A percentile compares a stretch with the other conserved stretches of the same genome.
phyloP scores from a whole-genome alignment of 805 yeast genomes.

The Tanozyma kutaoensis region DNA sequence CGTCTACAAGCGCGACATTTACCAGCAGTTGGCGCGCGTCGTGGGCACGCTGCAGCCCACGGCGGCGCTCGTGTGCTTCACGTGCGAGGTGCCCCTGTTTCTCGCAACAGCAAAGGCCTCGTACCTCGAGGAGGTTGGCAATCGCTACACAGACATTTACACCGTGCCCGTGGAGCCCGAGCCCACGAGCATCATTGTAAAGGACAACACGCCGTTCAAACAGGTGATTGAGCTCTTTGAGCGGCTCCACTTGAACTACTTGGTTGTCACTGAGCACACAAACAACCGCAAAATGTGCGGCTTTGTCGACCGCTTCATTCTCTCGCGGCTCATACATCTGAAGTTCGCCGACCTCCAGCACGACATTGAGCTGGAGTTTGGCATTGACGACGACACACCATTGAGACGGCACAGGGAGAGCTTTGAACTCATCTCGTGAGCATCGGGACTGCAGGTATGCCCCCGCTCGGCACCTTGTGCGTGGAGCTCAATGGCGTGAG shows the following conservation, averaged over 20 bases:
- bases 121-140: slow-evolving; percentile 2
- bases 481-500: slow-evolving; percentile 4
- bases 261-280: slow-evolving; percentile 13
- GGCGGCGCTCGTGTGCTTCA: slow-evolving; percentile 4
- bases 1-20: slow-evolving; percentile 15
- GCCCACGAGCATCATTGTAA: slow-evolving; percentile 11
- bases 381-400: slow-evolving; percentile 8
- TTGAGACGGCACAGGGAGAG: slow-evolving; percentile 1
- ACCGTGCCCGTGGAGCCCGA: slow-evolving; percentile 3
- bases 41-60: slow-evolving; percentile 5
- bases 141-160: slow-evolving; percentile 1
- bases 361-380: slow-evolving; percentile 10
- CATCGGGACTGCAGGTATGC: slow-evolving; percentile 1
- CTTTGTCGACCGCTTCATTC: slow-evolving; percentile 23
- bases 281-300: slow-evolving; percentile 16
- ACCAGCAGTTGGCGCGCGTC: slow-evolving; percentile 3
- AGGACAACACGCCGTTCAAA: slow-evolving; percentile 17
- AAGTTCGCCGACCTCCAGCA: slow-evolving; percentile 10
- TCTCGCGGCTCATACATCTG: slow-evolving; percentile 16
- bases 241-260: slow-evolving; percentile 21
- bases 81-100: slow-evolving; percentile 2
- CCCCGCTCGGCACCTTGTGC: slow-evolving; percentile 8
- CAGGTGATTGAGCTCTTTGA: slow-evolving; percentile 24
- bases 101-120: slow-evolving; percentile 1
- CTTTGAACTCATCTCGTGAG: slow-evolving; percentile 1